Evolutionary conservation across 495 filamentous ascomycete genomes (phyloP).

Genomic region (Antarctomyces pellizariae): DNA sequence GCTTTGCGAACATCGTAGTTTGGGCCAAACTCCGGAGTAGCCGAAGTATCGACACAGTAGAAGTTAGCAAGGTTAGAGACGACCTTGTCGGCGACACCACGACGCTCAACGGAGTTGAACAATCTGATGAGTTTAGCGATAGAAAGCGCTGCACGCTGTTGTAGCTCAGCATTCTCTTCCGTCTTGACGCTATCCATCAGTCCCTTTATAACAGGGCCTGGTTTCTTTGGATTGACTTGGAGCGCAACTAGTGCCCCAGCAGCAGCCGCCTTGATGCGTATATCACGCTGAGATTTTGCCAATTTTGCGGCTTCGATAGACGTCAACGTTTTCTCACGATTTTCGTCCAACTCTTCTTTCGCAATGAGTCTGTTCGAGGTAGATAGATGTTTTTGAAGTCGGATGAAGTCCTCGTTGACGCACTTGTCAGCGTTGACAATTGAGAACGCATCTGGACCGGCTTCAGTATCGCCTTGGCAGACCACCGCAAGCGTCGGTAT

Average conservation of each 20-base stretch:
- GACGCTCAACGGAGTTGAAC: constrained; percentile 51
- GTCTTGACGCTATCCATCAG: constrained; percentile 97
- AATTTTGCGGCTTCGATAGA: constrained; percentile 57
- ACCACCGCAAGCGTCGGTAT: constrained; percentile 66
- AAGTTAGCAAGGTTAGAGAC: constrained; percentile 87
- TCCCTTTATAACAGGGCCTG: constrained; percentile 68
- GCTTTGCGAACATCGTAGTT: constrained; percentile 51
- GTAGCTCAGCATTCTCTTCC: constrained; percentile 79
- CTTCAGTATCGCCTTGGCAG: constrained; percentile 75
- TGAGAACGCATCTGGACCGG: constrained; percentile 78
- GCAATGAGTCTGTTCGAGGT: constrained; percentile 67
- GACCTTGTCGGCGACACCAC: constrained; percentile 75
- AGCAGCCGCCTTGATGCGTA: constrained; percentile 68
- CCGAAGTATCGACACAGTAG: constrained; percentile 87
- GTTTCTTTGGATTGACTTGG: constrained; percentile 69
- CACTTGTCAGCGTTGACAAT: constrained; percentile 70
- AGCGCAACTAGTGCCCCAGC: constrained; percentile 76
- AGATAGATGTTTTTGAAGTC: constrained; percentile 60
- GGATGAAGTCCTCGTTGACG: constrained; percentile 58
- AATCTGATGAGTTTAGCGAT: constrained; percentile 67
- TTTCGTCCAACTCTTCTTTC: constrained; percentile 47
- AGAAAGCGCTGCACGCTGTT: constrained; percentile 65
- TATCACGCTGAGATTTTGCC: constrained; percentile 59
- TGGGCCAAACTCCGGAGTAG: constrained; percentile 79
- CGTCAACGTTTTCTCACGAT: constrained; percentile 36